phyloP scores from a whole-genome alignment of 805 yeast species.

The Wickerhamomyces silvicola region DNA sequence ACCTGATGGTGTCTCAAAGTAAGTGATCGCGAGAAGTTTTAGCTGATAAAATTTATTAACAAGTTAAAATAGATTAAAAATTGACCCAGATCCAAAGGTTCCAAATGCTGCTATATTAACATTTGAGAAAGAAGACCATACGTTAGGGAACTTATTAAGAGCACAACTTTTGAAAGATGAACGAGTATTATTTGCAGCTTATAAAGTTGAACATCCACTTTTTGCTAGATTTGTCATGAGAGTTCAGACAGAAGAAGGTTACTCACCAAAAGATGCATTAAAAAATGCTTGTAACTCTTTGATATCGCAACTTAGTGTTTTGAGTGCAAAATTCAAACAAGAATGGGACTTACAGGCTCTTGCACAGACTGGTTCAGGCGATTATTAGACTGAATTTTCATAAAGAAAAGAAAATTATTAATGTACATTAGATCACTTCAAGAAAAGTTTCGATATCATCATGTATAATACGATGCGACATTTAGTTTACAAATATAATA shows the following conservation, averaged over 20 bases:
- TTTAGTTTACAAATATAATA: too few species aligned
- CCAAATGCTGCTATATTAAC: slow-evolving; percentile 92
- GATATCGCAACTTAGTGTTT: slow-evolving; percentile 67
- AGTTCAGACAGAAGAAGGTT: slow-evolving; percentile 93
- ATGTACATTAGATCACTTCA: too few species aligned
- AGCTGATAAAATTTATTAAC: slow-evolving; percentile 9
- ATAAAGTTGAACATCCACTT: slow-evolving; percentile 95
- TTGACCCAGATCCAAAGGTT: slow-evolving; percentile 90
- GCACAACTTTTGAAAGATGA: slow-evolving; percentile 82
- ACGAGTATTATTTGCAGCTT: slow-evolving; percentile 92
- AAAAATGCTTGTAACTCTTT: slow-evolving; percentile 83
- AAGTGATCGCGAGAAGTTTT: slow-evolving; percentile 27
- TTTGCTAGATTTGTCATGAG: slow-evolving; percentile 94
- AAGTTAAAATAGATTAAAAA: slow-evolving; percentile 46
- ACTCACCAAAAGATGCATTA: slow-evolving; percentile 84
- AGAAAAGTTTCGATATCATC: too few species aligned
- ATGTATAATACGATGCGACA: neutral
- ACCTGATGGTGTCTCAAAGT: slow-evolving; percentile 97
- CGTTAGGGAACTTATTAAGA: slow-evolving; percentile 84
- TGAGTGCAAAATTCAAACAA: slow-evolving; percentile 73
- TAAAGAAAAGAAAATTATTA: neutral
- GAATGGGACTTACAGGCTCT: slow-evolving; percentile 91
- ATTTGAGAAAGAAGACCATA: slow-evolving; percentile 96
- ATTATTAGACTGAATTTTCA: neutral
- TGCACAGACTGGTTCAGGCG: slow-evolving; percentile 43